phyloP scores from a whole-genome alignment of 225 moss, liverwort and hornwort species.

The Lunularia cruciata region DNA sequence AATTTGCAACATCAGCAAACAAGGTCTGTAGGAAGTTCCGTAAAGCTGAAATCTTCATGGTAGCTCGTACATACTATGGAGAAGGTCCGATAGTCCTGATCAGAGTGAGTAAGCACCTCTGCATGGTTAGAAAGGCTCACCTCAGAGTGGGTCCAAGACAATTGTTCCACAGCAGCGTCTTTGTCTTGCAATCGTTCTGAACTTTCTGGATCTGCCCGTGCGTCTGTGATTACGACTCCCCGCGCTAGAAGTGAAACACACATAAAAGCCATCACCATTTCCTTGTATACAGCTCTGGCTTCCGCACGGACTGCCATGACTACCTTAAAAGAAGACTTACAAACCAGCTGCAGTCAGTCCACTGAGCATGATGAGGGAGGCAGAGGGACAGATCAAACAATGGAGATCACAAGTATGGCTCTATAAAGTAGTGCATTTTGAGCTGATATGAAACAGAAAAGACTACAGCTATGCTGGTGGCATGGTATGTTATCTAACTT shows the following conservation, averaged over 20 bases:
- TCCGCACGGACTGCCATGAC: conserved; percentile 1
- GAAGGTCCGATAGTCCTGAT: too few relatives aligned
- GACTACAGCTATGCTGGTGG: too few relatives aligned
- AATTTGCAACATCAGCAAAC: too few relatives aligned
- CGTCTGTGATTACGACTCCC: neutral
- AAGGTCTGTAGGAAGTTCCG: too few relatives aligned
- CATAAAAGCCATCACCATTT: neutral
- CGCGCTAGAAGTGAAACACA: neutral
- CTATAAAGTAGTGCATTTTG: neutral
- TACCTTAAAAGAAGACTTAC: neutral
- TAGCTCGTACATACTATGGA: too few relatives aligned
- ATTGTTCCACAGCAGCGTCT: neutral
- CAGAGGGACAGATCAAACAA: neutral
- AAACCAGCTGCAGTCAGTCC: neutral
- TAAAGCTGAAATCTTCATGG: too few relatives aligned
- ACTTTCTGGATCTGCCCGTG: conserved; percentile 4
- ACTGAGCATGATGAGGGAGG: too few relatives aligned
- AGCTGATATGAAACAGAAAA: neutral
- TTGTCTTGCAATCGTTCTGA: neutral
- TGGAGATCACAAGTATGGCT: neutral
- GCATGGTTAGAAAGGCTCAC: too few relatives aligned
- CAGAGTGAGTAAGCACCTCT: too few relatives aligned
- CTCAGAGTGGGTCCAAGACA: neutral
- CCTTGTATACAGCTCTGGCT: neutral
- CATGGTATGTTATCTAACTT: too few relatives aligned